A percentile compares a stretch with the other conserved stretches of the same genome.
Evolutionary conservation across 495 filamentous ascomycete genomes (phyloP).

Genomic region (Neurospora sp.): DNA sequence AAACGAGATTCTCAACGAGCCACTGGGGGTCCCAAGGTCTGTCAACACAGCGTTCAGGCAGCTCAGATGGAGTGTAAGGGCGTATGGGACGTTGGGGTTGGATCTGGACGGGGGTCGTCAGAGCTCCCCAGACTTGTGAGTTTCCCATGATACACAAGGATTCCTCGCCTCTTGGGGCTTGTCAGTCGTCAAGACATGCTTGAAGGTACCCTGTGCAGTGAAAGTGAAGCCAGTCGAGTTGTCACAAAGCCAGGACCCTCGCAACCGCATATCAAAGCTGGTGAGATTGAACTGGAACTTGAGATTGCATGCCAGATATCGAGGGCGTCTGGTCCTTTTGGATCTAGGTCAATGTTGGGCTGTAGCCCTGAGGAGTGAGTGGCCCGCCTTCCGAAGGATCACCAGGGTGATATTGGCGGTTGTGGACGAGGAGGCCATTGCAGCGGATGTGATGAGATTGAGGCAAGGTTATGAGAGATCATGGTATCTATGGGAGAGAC

Average conservation of each 20-base stretch:
- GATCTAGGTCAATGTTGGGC: constrained; percentile 3
- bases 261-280: constrained; percentile 7
- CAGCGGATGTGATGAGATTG: too few species aligned
- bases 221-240: constrained; percentile 9
- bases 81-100: constrained; percentile 13
- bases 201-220: constrained; percentile 8
- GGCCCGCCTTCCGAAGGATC: too few species aligned
- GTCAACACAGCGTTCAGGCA: constrained; percentile 7
- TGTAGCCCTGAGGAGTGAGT: too few species aligned
- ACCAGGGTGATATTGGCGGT: too few species aligned
- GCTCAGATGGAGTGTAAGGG: constrained; percentile 9
- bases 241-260: constrained; percentile 10
- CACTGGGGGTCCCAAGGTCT: constrained; percentile 13
- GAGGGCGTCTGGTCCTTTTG: not conserved
- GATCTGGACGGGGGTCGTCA: constrained; percentile 11
- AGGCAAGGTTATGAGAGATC: too few species aligned
- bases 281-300: constrained; percentile 13
- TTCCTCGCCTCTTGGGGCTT: constrained; percentile 10
- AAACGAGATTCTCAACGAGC: constrained; percentile 9
- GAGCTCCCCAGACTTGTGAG: constrained; percentile 11
- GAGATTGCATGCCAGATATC: constrained; percentile 12
- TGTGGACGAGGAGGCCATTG: too few species aligned
- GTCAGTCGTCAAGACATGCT: constrained; percentile 10
- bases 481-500: too few species aligned
- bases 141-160: constrained; percentile 15